Conservation (phyloP, 164 flowering plant species). For the Berberis vulgaris region DNA sequence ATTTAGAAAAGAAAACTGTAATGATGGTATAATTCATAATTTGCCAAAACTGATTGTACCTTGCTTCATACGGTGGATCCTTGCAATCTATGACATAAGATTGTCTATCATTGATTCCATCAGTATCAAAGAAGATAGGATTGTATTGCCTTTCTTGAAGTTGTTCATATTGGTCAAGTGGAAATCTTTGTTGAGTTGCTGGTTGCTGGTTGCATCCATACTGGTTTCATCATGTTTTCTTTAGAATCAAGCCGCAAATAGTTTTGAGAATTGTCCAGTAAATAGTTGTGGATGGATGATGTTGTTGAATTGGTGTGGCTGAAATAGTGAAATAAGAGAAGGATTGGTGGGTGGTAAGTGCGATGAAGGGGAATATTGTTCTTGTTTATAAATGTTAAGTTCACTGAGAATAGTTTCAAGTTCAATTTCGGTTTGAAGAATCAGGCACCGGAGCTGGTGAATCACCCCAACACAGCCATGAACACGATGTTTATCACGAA, state of each 20-base stretch:
- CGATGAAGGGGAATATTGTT: conserved; percentile 10
- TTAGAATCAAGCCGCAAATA: no score
- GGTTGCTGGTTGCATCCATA: no score
- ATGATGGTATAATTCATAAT: no score
- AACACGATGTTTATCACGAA: conserved; percentile 32
- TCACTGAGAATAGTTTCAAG: conserved; percentile 35
- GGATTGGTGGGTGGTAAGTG: conserved; percentile 9
- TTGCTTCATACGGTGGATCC: not conserved
- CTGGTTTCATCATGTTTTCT: no score
- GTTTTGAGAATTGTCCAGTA: no score
- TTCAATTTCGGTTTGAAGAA: conserved; percentile 31
- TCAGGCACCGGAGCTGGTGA: conserved; percentile 8
- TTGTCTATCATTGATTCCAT: not conserved
- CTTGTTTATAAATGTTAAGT: conserved; percentile 37
- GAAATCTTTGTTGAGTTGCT: no score
- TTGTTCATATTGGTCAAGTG: no score
- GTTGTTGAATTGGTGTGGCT: conserved; percentile 12
- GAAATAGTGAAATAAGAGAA: not conserved
- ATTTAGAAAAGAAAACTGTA: no score
- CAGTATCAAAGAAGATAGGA: not conserved
- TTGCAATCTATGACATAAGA: not conserved
- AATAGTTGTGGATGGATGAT: not conserved
- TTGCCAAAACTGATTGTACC: not conserved
- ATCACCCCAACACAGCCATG: conserved; percentile 33
- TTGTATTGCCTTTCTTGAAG: no score